Conservation (phyloP, 2,329 filamentous ascomycete species). For the Hirsutella rhossiliensis region DNA sequence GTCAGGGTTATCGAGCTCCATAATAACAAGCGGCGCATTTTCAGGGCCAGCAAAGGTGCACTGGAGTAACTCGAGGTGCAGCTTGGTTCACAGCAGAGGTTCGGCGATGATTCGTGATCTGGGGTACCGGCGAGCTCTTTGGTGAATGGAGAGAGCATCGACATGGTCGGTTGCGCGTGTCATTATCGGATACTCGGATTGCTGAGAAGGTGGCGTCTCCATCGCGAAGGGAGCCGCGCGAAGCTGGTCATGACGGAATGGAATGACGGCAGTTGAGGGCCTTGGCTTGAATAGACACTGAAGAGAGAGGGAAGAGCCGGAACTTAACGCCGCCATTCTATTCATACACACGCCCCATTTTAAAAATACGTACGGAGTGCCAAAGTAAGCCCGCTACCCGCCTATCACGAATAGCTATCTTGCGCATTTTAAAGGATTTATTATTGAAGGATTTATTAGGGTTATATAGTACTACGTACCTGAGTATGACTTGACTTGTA, state of each 20-base stretch:
- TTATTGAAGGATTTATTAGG: too few relatives aligned
- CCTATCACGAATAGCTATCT: too few relatives aligned
- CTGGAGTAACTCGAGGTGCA: neutral
- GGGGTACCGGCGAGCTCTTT: neutral
- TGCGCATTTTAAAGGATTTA: too few relatives aligned
- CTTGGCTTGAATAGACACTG: constrained; percentile 1
- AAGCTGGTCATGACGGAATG: constrained; percentile 1
- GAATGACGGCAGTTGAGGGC: neutral
- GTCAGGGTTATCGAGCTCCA: neutral
- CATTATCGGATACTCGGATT: neutral
- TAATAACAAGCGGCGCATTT: neutral
- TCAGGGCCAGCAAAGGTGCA: neutral
- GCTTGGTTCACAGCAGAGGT: neutral
- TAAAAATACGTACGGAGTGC: too few relatives aligned
- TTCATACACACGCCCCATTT: too few relatives aligned
- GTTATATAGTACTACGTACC: too few relatives aligned
- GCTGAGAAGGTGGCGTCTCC: neutral
- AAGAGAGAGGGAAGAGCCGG: too few relatives aligned
- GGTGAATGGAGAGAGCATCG: neutral
- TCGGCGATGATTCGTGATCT: neutral
- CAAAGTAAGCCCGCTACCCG: too few relatives aligned
- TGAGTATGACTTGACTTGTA: too few relatives aligned
- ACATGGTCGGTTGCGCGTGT: neutral
- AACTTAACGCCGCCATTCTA: too few relatives aligned
- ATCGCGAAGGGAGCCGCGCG: neutral